These are phyloP conservation scores for Thielaviopsis cerberus DNA, from an alignment of 2,329 filamentous ascomycete species.

Conservation along the genomic window DNA sequence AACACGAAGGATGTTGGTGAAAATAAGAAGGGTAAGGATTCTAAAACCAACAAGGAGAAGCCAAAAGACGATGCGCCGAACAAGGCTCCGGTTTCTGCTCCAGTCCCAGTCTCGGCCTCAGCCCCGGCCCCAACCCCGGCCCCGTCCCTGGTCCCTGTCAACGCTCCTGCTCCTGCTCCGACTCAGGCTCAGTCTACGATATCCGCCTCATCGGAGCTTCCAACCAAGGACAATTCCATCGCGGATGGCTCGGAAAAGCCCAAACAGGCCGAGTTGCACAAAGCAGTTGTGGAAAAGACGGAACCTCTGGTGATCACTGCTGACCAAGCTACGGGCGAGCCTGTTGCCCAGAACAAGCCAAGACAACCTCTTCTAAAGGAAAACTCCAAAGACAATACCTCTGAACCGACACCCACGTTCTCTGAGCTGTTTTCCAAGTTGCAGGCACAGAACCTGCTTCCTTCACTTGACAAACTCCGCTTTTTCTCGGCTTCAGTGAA, in stretches of 20 bases:
- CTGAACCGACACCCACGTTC: not conserved
- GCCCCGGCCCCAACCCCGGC: not conserved
- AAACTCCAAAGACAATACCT: not conserved
- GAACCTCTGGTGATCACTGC: constrained; percentile 8
- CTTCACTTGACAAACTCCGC: constrained; percentile 19
- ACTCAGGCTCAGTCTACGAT: not conserved
- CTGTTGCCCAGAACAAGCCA: constrained; percentile 2
- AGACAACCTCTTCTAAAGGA: not conserved
- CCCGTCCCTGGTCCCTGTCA: not conserved
- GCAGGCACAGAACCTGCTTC: not conserved
- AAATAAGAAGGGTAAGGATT: constrained; percentile 7
- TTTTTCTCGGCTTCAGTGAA: constrained; percentile 22
- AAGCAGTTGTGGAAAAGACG: constrained; percentile 14
- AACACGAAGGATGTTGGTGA: constrained; percentile 6
- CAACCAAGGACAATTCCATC: not conserved
- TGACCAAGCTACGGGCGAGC: constrained; percentile 2
- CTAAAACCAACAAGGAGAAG: not conserved
- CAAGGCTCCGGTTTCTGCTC: constrained; percentile 1
- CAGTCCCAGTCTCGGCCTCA: constrained; percentile 6
- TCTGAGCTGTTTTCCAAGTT: not conserved
- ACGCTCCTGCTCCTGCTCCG: not conserved
- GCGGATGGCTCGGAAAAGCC: constrained; percentile 15
- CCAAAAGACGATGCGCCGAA: not conserved
- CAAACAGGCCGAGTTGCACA: constrained; percentile 18
- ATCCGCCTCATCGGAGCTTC: not conserved